Conservation (phyloP, 2,329 filamentous ascomycete species). For the Basipetospora sp. region DNA sequence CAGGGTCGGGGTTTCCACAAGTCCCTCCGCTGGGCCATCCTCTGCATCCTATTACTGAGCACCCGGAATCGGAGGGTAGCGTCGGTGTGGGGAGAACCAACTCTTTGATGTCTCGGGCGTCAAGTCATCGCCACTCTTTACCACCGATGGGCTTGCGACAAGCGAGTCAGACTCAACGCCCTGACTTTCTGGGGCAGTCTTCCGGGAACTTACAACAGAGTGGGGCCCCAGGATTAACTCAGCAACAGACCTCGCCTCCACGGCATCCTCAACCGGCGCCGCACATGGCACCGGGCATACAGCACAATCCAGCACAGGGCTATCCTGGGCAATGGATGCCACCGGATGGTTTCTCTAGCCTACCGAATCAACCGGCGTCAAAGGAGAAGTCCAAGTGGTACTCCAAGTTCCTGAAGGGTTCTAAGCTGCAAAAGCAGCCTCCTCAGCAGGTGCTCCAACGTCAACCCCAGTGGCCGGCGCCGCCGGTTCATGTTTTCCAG, state of each 20-base stretch:
- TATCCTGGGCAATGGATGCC: no score
- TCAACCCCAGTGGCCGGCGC: no score
- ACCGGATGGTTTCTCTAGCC: not conserved
- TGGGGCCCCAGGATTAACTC: no score
- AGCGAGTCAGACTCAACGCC: not conserved
- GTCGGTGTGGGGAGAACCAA: not conserved
- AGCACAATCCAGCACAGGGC: no score
- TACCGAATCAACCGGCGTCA: not conserved
- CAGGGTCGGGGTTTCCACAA: not conserved
- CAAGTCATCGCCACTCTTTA: not conserved
- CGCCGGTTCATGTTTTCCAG: no score
- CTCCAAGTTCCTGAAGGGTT: conserved; percentile 2
- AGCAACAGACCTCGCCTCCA: no score
- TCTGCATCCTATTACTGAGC: not conserved
- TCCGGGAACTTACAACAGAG: no score
- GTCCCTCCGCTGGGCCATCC: not conserved
- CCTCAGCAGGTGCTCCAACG: not conserved
- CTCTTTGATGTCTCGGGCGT: not conserved
- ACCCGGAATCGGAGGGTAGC: not conserved
- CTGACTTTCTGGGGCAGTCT: no score
- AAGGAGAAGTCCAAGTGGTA: conserved; percentile 6
- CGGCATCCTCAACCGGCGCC: no score
- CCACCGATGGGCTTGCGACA: not conserved
- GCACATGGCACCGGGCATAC: no score
- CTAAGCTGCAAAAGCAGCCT: conserved; percentile 1